Evolutionary conservation across 2,329 filamentous ascomycete genomes (phyloP).

Genomic region (Cadophora luteo-olivacea): DNA sequence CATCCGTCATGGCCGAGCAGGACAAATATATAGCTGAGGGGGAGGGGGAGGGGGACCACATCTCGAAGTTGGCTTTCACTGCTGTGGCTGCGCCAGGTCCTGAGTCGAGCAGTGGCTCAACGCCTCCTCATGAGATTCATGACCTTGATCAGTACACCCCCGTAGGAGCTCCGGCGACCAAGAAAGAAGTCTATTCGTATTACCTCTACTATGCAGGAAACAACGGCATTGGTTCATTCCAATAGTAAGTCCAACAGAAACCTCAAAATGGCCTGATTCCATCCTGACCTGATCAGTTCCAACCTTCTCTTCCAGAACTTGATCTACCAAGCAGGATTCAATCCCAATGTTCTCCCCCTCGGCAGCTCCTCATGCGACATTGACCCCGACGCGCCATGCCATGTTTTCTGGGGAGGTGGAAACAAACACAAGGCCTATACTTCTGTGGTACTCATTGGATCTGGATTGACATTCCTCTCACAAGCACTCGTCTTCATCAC

Average conservation of each 20-base stretch:
- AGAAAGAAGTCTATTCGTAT: constrained; percentile 41
- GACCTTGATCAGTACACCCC: constrained; percentile 32
- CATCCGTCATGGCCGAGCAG: constrained; percentile 23
- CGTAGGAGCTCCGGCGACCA: constrained; percentile 36
- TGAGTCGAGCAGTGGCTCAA: constrained; percentile 20
- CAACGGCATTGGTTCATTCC: constrained; percentile 44
- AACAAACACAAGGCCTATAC: constrained; percentile 39
- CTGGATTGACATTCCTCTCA: constrained; percentile 41
- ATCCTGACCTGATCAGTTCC: constrained; percentile 33
- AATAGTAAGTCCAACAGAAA: constrained; percentile 38
- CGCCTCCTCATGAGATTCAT: constrained; percentile 29
- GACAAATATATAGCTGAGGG: constrained; percentile 22
- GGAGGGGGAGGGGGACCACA: constrained; percentile 28
- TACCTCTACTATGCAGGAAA: constrained; percentile 44
- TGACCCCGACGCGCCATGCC: constrained; percentile 39
- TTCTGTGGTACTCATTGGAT: constrained; percentile 42
- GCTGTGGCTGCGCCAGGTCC: constrained; percentile 35
- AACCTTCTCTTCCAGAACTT: constrained; percentile 45
- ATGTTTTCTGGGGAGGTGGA: constrained; percentile 43
- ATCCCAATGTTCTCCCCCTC: constrained; percentile 42
- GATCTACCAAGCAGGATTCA: constrained; percentile 44
- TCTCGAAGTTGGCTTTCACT: constrained; percentile 36
- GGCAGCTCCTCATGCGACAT: constrained; percentile 40
- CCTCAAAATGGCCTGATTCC: neutral
- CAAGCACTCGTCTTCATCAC: constrained; percentile 41